Base-by-base conservation (phyloP, 75 land plant genomes). In the Cunninghamia lanceolata region DNA sequence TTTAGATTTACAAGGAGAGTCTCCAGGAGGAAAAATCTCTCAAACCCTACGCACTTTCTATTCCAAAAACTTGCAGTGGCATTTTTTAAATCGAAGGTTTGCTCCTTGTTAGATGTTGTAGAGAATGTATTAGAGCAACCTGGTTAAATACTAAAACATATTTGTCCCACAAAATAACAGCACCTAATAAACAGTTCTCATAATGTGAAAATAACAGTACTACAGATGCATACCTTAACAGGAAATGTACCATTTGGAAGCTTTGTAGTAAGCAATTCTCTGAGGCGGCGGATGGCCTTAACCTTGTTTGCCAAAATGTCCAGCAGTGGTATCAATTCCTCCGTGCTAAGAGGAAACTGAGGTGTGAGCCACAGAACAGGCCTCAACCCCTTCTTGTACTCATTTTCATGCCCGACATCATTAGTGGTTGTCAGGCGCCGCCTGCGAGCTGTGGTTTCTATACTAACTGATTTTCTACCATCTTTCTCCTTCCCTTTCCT, bases 221-320 rank as follows among this genome's bases (percentile, higher is more conserved):
- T 39, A 8, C 11, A 82, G 46, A 13, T 66, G 30, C 87, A 84
- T 86, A 97, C 99, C 99, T 97, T 97, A 19, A 96, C 99, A 54
- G 99, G 99, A 76, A 97, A 97, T 32, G 99, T 96, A 63, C 98
- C 99, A 80, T 89, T 15, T 9, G 99, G 99, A 82, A 97, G 96
- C 89, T 97, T 97, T 6, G 99, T 97, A 3, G 98, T 97, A 13
- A 97, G 93, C 40, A 97, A 68, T 89, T 97, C 99, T 83, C 99
- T 89, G 40, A 97, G 76, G 28, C 99, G 90, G 19, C 98, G 92
- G 53, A 97, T 91, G 32, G 99, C 98, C 89, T 97, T 97, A n/a
- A 97, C 99, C 90, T 97, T 96, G 92, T 94, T 96, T 0, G 98
- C 94, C 30, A 97, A 85, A 89, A 97, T 97, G 83, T 97, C 99